phyloP scores from a whole-genome alignment of 2,329 filamentous ascomycete species.

The Epichloe hybrida region DNA sequence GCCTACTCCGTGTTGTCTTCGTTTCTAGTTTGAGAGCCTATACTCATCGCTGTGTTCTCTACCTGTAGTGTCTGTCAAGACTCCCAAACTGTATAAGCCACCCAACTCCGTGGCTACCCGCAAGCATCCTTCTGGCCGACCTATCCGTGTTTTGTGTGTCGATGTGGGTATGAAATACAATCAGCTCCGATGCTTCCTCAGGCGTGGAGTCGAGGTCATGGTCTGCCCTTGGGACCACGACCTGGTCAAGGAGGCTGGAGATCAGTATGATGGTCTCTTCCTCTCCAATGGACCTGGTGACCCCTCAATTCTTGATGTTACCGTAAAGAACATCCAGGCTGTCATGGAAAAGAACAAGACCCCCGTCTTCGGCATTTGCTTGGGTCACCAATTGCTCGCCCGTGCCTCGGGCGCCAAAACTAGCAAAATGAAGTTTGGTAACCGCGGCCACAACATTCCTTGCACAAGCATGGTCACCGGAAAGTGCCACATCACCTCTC shows the following conservation, averaged over 20 bases:
- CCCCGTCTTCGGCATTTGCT: constrained; percentile 90
- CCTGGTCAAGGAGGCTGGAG: constrained; percentile 60
- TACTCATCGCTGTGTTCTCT: constrained; percentile 19
- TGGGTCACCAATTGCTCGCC: constrained; percentile 90
- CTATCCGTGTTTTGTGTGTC: constrained; percentile 77
- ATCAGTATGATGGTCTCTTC: constrained; percentile 91
- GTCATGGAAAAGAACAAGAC: constrained; percentile 68
- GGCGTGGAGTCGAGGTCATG: constrained; percentile 81
- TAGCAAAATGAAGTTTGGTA: constrained; percentile 98
- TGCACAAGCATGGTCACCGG: constrained; percentile 93
- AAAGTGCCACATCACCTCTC: constrained; percentile 96
- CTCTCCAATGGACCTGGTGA: constrained; percentile 97
- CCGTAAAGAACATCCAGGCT: constrained; percentile 64
- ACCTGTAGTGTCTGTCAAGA: constrained; percentile 67
- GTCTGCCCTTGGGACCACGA: constrained; percentile 96
- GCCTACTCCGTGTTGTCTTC: constrained; percentile 7
- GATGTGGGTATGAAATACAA: constrained; percentile 99
- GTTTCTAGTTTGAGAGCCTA: constrained; percentile 12
- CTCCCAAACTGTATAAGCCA: constrained; percentile 76
- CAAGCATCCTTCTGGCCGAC: constrained; percentile 77
- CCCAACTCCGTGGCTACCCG: constrained; percentile 56
- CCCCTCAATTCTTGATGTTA: constrained; percentile 69
- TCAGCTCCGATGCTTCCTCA: constrained; percentile 85
- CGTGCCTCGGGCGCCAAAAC: constrained; percentile 79
- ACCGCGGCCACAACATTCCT: constrained; percentile 96